phyloP scores from a whole-genome alignment of 2,329 filamentous ascomycete genomes.

The Fusarium succisae region DNA sequence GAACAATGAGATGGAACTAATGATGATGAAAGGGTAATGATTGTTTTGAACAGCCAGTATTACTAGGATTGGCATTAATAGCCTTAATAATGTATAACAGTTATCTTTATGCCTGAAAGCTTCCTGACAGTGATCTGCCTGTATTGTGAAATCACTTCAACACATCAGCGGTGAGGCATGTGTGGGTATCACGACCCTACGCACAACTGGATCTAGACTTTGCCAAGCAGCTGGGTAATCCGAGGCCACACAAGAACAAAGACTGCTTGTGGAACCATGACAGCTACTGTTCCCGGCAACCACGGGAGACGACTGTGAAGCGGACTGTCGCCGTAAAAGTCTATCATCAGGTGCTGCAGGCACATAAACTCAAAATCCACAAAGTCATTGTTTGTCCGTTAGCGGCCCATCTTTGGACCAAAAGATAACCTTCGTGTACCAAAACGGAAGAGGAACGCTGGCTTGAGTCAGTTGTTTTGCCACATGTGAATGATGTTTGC shows the following conservation, averaged over 20 bases:
- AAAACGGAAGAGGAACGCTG: conserved; percentile 2
- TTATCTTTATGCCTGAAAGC: background rate
- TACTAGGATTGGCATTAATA: conserved; percentile 15
- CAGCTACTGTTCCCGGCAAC: background rate
- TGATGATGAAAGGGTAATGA: conserved; percentile 32
- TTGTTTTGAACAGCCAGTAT: conserved; percentile 24
- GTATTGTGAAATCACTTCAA: background rate
- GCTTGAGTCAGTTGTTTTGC: conserved; percentile 21
- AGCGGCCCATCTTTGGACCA: conserved; percentile 1
- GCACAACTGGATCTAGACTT: conserved; percentile 2
- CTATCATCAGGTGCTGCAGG: conserved; percentile 8
- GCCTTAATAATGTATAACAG: conserved; percentile 30
- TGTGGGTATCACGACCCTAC: conserved; percentile 2
- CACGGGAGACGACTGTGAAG: background rate
- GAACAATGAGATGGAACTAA: conserved; percentile 13
- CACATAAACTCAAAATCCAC: conserved; percentile 22
- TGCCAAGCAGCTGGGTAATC: conserved; percentile 1
- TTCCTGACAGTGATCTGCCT: background rate
- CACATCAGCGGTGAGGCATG: conserved; percentile 8
- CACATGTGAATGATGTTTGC: background rate
- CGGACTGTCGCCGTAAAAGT: background rate
- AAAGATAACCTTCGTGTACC: conserved; percentile 1
- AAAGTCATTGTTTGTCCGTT: background rate
- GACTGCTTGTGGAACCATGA: conserved; percentile 3
- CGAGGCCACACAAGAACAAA: conserved; percentile 1